phyloP scores from a whole-genome alignment of 2,329 filamentous ascomycete species.

The Aureobasidium pullulans region DNA sequence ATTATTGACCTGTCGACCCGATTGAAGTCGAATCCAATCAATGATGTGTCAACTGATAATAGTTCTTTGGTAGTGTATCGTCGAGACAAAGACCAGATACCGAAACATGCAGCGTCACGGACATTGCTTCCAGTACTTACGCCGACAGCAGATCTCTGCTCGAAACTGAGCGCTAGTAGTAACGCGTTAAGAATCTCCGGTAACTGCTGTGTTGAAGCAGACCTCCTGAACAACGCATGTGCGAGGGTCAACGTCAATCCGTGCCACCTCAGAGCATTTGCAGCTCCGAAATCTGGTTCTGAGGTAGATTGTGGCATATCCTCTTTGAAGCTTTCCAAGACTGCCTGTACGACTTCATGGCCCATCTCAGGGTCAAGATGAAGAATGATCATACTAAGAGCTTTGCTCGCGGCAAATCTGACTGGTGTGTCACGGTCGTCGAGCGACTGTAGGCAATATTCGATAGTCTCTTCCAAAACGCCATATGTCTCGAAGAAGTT shows the following conservation, averaged over 20 bases:
- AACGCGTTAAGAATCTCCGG: conserved; percentile 69
- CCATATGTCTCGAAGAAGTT: conserved; percentile 29
- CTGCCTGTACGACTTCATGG: conserved; percentile 76
- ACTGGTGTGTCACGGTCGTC: conserved; percentile 88
- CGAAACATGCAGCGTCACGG: conserved; percentile 90
- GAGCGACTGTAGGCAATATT: conserved; percentile 68
- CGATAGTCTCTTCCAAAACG: conserved; percentile 68
- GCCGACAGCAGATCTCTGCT: conserved; percentile 81
- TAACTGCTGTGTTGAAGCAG: conserved; percentile 64
- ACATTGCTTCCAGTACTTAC: conserved; percentile 81
- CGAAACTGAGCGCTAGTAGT: conserved; percentile 74
- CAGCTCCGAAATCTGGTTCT: conserved; percentile 58
- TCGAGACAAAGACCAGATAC: conserved; percentile 84
- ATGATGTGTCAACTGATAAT: conserved; percentile 46
- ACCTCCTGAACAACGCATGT: conserved; percentile 77
- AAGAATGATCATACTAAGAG: conserved; percentile 76
- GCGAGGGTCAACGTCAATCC: conserved; percentile 81
- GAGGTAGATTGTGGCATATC: conserved; percentile 48
- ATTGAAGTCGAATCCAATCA: neutral
- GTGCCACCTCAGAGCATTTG: conserved; percentile 83
- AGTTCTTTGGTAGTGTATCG: conserved; percentile 79
- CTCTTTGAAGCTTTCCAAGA: conserved; percentile 61
- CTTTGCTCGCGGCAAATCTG: conserved; percentile 83
- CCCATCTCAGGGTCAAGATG: conserved; percentile 76
- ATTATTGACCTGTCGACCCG: conserved; percentile 28